These are phyloP conservation scores for Pistacia integerrima DNA, from an alignment of 345 rosid genomes.

Conservation along the genomic window DNA sequence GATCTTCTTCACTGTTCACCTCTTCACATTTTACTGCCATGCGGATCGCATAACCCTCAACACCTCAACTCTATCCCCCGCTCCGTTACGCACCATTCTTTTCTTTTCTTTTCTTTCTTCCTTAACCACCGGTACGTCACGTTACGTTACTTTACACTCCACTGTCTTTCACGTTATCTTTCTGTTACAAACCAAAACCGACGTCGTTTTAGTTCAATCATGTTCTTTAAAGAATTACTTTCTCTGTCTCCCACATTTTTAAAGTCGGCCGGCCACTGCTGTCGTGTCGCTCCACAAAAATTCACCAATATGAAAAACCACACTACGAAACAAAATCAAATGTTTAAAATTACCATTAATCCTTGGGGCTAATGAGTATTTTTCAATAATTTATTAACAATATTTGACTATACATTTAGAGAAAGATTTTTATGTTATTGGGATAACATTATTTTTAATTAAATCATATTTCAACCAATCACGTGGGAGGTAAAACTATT, in stretches of 20 bases:
- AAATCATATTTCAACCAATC: no score
- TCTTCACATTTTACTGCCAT: no score
- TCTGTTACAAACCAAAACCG: neutral
- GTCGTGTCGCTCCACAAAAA: conserved; percentile 15
- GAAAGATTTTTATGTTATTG: no score
- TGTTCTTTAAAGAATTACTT: neutral
- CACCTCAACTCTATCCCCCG: neutral
- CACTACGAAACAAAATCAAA: no score
- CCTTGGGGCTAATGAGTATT: neutral
- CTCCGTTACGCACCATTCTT: neutral
- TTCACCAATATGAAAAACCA: neutral
- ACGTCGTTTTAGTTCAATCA: neutral
- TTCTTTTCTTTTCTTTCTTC: neutral
- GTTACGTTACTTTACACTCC: neutral
- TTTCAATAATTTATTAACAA: no score
- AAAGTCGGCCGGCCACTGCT: neutral
- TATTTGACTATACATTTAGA: no score
- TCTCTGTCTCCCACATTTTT: neutral
- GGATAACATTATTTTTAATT: no score
- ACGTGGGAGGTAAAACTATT: no score
- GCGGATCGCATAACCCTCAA: neutral
- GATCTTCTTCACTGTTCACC: neutral
- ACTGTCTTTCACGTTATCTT: neutral
- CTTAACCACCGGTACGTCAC: neutral
- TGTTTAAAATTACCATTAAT: neutral